Evolutionary conservation across 768 basidiomycete species (phyloP).

Genomic region (Saitozyma sp.): DNA sequence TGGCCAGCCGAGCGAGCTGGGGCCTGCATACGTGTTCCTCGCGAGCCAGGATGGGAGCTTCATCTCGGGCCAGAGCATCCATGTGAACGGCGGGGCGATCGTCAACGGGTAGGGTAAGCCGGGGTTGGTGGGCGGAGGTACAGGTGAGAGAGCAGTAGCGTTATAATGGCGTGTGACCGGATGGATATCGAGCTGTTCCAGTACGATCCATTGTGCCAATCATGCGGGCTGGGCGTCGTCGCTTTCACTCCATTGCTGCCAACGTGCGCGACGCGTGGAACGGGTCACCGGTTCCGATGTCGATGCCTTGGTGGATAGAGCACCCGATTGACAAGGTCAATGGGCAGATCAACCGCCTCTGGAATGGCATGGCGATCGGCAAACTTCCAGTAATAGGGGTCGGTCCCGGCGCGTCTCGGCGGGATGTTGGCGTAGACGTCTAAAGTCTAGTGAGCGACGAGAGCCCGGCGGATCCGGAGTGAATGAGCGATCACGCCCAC

Average conservation of each 20-base stretch:
- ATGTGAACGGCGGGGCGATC: conserved; percentile 52
- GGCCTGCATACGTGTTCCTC: conserved; percentile 62
- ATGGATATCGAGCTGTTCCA: no score
- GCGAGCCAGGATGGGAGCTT: conserved; percentile 53
- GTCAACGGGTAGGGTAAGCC: conserved; percentile 11
- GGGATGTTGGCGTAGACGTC: conserved; percentile 28
- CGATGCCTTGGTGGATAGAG: conserved; percentile 28
- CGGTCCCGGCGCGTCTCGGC: neutral
- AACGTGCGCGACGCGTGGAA: no score
- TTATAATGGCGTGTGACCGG: no score
- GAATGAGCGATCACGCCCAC: conserved; percentile 4
- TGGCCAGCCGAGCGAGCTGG: conserved; percentile 61
- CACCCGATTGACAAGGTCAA: conserved; percentile 36
- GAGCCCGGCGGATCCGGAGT: neutral
- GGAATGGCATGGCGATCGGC: conserved; percentile 14
- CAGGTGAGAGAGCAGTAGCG: no score
- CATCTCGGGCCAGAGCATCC: conserved; percentile 51
- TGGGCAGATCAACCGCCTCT: conserved; percentile 34
- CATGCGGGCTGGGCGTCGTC: no score
- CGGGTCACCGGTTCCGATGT: no score
- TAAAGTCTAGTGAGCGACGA: conserved; percentile 1
- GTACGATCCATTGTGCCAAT: no score
- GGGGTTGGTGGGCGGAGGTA: no score
- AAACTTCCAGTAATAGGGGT: conserved; percentile 29
- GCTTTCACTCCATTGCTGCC: no score